Evolutionary conservation across 305 asterid species (phyloP).

Genomic region (Withania somnifera): DNA sequence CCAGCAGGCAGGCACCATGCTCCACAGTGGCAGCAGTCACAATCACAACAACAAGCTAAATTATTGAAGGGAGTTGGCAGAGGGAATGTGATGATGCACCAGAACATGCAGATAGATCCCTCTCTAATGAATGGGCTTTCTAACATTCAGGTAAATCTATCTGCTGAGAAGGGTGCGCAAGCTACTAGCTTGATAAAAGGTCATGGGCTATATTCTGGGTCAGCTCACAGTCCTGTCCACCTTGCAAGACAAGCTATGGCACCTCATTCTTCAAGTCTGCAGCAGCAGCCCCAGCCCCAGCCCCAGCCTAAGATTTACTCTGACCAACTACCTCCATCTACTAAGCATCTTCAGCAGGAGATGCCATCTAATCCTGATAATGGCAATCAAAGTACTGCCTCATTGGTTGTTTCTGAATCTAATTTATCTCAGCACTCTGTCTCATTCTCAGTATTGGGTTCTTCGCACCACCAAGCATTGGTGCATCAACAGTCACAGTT

Average conservation of each 20-base stretch:
- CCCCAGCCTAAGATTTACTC: conserved; percentile 47
- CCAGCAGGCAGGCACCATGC: conserved; percentile 62
- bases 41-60: conserved; percentile 48
- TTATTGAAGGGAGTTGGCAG: conserved; percentile 57
- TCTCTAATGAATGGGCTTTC: conserved; percentile 44
- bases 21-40: conserved; percentile 45
- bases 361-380: conserved; percentile 31
- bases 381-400: conserved; percentile 32
- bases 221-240: conserved; percentile 30
- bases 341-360: conserved; percentile 34
- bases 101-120: conserved; percentile 33
- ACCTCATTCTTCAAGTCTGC: conserved; percentile 40
- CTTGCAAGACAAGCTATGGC: conserved; percentile 29
- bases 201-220: conserved; percentile 34
- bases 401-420: conserved; percentile 27
- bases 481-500: conserved; percentile 18
- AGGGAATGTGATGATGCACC: conserved; percentile 51
- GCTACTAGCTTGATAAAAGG: conserved; percentile 24
- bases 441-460: conserved; percentile 21
- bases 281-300: conserved; percentile 40
- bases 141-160: conserved; percentile 27
- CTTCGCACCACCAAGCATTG: conserved; percentile 28
- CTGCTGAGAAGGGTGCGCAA: conserved; percentile 37
- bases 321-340: conserved; percentile 30
- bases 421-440: conserved; percentile 31